These are phyloP conservation scores for Fusarium sp. DNA, from an alignment of 2,329 filamentous ascomycete genomes.

Conservation along the genomic window DNA sequence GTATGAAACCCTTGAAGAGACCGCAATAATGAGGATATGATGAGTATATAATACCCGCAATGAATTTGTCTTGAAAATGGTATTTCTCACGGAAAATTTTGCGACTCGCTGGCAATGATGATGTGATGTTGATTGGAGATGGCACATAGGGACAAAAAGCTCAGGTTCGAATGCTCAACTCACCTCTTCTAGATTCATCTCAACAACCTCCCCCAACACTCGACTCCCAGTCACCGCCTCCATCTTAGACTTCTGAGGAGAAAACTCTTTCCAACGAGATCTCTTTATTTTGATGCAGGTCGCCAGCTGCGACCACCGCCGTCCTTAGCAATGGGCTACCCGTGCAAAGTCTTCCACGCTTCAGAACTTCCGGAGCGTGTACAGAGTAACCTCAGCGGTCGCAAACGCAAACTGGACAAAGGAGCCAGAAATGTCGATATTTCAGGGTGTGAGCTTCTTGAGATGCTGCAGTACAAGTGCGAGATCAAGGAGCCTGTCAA, in stretches of 20 bases:
- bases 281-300: neutral
- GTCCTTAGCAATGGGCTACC: slow-evolving; percentile 66
- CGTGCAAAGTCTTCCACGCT: slow-evolving; percentile 67
- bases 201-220: slow-evolving; percentile 68
- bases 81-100: neutral
- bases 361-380: slow-evolving; percentile 63
- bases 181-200: slow-evolving; percentile 72
- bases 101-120: slow-evolving; percentile 33
- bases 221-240: slow-evolving; percentile 62
- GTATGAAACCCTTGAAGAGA: neutral
- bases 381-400: slow-evolving; percentile 63
- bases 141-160: slow-evolving; percentile 22
- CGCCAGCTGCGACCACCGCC: neutral
- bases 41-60: neutral
- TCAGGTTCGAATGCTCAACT: slow-evolving; percentile 46
- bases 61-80: neutral
- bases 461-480: slow-evolving; percentile 73
- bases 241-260: slow-evolving; percentile 40
- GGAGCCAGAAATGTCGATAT: slow-evolving; percentile 62
- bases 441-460: slow-evolving; percentile 67
- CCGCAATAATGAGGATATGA: too few relatives aligned
- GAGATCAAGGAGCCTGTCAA: slow-evolving; percentile 63
- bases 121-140: slow-evolving; percentile 1
- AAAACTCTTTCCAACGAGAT: neutral
- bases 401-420: slow-evolving; percentile 65